Evolutionary conservation across 768 basidiomycete species (phyloP), one percentile per base, ranked within the genome.

Genomic region (Leccinellum albellum): DNA sequence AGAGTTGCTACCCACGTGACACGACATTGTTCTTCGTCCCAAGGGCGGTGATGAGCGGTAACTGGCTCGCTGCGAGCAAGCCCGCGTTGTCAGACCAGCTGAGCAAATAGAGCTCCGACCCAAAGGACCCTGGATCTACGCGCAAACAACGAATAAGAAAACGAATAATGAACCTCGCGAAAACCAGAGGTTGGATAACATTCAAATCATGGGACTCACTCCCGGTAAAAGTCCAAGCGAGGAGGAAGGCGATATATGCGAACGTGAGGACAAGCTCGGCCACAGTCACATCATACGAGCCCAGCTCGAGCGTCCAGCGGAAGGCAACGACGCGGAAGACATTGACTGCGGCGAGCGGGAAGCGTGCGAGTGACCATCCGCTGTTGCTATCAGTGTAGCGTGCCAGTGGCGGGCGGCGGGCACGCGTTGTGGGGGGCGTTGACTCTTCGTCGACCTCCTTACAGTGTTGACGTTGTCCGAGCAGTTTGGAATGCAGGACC

Each of bases 11-110:
- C 74, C 7, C 46, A 76, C 76, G 40, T 7, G 76, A 73, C 23
- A 82, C 70, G 29, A 76, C 9, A 46, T 82, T 82, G 64, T 82
- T 78, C 69, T 82, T 82, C 14, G 76, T 78, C 0, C 78, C 79
- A 3, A 82, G 72, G 5, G 71, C 78, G 0, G 78, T 72, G 54
- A 81, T 73, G 4, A 82, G 63, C 3, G 78, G 75, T 5, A 77
- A 60, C 61, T 82, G 78, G 21, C 64, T 68, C 3, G 69, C 66
- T 1, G 75, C 75, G 21, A 77, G 51, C 2, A 64, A 23, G 1
- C 63, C 73, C 5, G 70, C 69, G 20, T 73, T 71, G 32, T 64
- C 63, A 9, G 64, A 61, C 69, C 72, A 79, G 49, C 42, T 62
- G 1, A 4, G 40, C 0, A 66, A 40, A 31, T 69, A 59, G 4